phyloP scores from a whole-genome alignment of 2,329 filamentous ascomycete species.

The Pseudogymnoascus sp. region DNA sequence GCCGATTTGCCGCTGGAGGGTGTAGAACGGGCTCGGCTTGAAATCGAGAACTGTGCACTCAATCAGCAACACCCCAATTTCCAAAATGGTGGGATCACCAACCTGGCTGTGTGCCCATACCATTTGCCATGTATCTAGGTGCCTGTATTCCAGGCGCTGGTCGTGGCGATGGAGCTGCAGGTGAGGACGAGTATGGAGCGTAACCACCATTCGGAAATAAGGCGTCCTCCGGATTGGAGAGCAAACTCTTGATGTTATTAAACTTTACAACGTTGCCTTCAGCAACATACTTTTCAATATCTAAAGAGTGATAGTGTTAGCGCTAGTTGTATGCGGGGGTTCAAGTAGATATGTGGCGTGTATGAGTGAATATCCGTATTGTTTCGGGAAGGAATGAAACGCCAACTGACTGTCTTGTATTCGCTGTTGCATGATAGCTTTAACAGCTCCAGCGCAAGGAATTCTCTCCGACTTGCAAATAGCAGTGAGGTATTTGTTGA shows the following conservation, averaged over 20 bases:
- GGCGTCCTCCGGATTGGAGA: slow-evolving; percentile 20
- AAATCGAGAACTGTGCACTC: slow-evolving; percentile 38
- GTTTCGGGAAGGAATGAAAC: slow-evolving; percentile 13
- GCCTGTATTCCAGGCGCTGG: not conserved
- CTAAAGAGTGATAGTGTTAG: slow-evolving; percentile 13
- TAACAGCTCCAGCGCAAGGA: slow-evolving; percentile 68
- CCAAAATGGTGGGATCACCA: not conserved
- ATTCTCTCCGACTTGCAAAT: slow-evolving; percentile 69
- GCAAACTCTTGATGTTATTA: slow-evolving; percentile 22
- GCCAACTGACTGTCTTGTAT: slow-evolving; percentile 65
- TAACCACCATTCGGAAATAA: not conserved
- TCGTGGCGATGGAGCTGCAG: slow-evolving; percentile 5
- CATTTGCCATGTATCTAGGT: not conserved
- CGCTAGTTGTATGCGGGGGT: slow-evolving; percentile 9
- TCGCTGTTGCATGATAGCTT: slow-evolving; percentile 71
- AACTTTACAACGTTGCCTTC: slow-evolving; percentile 21
- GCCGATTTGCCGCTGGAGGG: slow-evolving; percentile 58
- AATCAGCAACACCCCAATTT: not conserved
- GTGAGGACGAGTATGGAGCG: not conserved
- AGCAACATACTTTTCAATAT: slow-evolving; percentile 19
- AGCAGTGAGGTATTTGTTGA: slow-evolving; percentile 24
- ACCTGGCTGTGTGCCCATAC: not conserved
- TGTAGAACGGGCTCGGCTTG: slow-evolving; percentile 82
- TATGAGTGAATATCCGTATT: slow-evolving; percentile 13
- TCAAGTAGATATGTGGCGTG: slow-evolving; percentile 13